These are phyloP conservation scores for Climacium dendroides DNA, from an alignment of 225 moss, liverwort and hornwort species.

Conservation along the genomic window DNA sequence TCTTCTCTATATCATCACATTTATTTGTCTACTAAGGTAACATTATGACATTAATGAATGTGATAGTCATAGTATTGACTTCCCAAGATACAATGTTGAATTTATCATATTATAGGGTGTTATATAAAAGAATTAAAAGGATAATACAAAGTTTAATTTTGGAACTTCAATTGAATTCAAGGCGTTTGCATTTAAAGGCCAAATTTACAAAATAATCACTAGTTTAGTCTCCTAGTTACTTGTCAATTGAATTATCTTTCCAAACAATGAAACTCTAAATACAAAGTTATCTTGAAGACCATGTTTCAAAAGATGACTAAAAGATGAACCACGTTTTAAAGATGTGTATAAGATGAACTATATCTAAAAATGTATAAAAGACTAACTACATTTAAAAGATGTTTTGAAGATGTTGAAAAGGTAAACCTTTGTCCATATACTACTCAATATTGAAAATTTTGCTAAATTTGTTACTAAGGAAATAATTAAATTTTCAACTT, in stretches of 20 bases:
- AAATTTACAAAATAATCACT: neutral
- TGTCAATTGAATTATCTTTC: too few species aligned
- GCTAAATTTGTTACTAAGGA: neutral
- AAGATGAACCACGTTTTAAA: neutral
- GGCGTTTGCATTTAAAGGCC: neutral
- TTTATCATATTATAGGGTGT: neutral
- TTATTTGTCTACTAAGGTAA: neutral
- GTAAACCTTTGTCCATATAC: too few species aligned
- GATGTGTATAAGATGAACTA: neutral
- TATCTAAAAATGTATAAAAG: neutral
- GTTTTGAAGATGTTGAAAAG: accelerated
- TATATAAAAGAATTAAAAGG: neutral
- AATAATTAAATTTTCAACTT: neutral
- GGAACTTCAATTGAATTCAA: neutral
- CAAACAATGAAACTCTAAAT: accelerated
- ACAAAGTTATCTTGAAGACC: neutral
- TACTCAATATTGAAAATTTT: neutral
- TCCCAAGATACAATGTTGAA: neutral
- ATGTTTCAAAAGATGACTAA: neutral
- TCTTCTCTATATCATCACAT: neutral
- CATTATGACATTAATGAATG: neutral
- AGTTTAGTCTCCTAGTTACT: too few species aligned
- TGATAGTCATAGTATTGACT: neutral
- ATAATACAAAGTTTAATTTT: accelerated
- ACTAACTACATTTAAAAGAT: too few species aligned